Evolutionary conservation across 805 yeast genomes (phyloP).

Genomic region (Ascoidea asiatica): DNA sequence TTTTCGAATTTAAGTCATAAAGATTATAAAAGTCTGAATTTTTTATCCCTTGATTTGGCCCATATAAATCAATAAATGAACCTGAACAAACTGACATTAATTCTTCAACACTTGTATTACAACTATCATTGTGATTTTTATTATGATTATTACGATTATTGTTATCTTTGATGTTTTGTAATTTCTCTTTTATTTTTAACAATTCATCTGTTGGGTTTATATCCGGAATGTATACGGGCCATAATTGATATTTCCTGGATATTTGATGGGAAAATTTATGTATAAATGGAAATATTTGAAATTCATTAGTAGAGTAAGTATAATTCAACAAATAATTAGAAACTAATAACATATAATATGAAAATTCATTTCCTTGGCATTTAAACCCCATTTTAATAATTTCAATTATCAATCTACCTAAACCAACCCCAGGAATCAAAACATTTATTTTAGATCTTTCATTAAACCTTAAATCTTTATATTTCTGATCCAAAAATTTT

Average conservation of each 20-base stretch:
- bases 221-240: slow-evolving; percentile 44
- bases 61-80: slow-evolving; percentile 55
- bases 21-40: slow-evolving; percentile 10
- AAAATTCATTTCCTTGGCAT: slow-evolving; percentile 57
- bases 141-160: no score
- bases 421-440: slow-evolving; percentile 52
- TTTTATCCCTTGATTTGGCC: slow-evolving; percentile 24
- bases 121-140: no score
- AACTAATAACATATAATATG: slow-evolving; percentile 48
- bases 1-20: slow-evolving; percentile 22
- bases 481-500: slow-evolving; percentile 18
- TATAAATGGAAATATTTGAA: slow-evolving; percentile 39
- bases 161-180: slow-evolving; percentile 28
- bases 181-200: slow-evolving; percentile 15
- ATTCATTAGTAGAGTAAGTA: slow-evolving; percentile 24
- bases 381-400: slow-evolving; percentile 39
- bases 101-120: slow-evolving; percentile 32
- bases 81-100: slow-evolving; percentile 66
- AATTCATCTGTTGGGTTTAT: slow-evolving; percentile 27
- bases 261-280: slow-evolving; percentile 34
- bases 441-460: slow-evolving; percentile 27
- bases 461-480: slow-evolving; percentile 20
- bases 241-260: slow-evolving; percentile 30
- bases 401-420: slow-evolving; percentile 46
- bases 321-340: slow-evolving; percentile 42